phyloP scores from a whole-genome alignment of 2,329 filamentous ascomycete species.

The Colletotrichum orchidophilum region DNA sequence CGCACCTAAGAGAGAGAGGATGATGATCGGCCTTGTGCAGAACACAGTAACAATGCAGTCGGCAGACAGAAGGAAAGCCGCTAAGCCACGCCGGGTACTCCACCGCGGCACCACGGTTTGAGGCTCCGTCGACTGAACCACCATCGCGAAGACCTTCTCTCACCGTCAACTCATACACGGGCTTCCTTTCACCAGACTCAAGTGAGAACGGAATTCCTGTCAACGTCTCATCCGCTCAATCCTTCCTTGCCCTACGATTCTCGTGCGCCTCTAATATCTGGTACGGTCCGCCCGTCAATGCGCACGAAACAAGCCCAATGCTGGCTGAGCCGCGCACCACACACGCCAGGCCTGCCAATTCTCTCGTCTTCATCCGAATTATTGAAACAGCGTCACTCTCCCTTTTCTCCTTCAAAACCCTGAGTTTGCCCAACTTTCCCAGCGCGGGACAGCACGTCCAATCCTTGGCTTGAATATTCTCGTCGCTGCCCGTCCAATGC shows the following conservation, averaged over 20 bases:
- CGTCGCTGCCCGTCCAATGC: not conserved
- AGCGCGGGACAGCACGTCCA: not conserved
- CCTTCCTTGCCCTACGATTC: not conserved
- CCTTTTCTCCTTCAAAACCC: not conserved
- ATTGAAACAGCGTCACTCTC: constrained; percentile 22
- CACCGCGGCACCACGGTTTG: constrained; percentile 26
- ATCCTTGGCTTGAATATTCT: not conserved
- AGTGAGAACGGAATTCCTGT: not conserved
- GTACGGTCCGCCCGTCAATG: not conserved
- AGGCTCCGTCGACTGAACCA: constrained; percentile 31
- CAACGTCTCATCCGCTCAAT: not conserved
- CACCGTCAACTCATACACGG: not conserved
- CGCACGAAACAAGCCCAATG: constrained; percentile 10
- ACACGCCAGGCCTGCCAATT: not conserved
- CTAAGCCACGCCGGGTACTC: constrained; percentile 28
- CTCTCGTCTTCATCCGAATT: constrained; percentile 22
- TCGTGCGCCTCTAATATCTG: not conserved
- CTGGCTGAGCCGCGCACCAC: not conserved
- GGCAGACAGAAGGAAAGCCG: constrained; percentile 21
- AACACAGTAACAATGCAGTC: constrained; percentile 3
- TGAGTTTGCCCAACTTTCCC: constrained; percentile 13
- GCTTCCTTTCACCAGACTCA: not conserved
- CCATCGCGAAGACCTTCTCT: not conserved
- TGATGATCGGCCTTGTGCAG: constrained; percentile 30
- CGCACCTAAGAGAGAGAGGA: not conserved